phyloP scores from a whole-genome alignment of 2,329 filamentous ascomycete genomes.

The Aspergillus aculeatus region DNA sequence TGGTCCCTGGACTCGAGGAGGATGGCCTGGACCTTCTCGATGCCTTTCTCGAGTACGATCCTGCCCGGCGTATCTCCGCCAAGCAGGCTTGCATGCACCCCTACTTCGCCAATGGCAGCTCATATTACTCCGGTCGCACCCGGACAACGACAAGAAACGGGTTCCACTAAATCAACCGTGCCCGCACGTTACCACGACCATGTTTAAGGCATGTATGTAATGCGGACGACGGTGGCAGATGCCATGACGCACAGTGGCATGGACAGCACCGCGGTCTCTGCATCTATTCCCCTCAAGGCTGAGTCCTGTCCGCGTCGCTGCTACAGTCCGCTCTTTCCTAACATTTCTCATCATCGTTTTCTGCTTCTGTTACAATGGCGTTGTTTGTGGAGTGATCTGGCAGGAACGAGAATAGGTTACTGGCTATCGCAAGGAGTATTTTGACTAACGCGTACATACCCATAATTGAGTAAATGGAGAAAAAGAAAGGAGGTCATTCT shows the following conservation, averaged over 20 bases:
- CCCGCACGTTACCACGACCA: conserved; percentile 10
- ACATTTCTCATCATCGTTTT: conserved; percentile 19
- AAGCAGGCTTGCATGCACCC: conserved; percentile 83
- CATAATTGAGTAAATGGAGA: conserved; percentile 8
- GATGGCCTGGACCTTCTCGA: conserved; percentile 54
- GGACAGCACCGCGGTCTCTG: conserved; percentile 1
- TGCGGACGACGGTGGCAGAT: conserved; percentile 15
- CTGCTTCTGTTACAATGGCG: conserved; percentile 24
- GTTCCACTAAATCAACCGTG: conserved; percentile 35
- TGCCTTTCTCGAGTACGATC: conserved; percentile 79
- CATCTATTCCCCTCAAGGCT: neutral
- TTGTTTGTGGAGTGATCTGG: conserved; percentile 36
- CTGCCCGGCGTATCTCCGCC: conserved; percentile 80
- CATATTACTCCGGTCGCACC: conserved; percentile 48
- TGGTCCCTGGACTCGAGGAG: conserved; percentile 73
- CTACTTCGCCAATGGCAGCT: conserved; percentile 65
- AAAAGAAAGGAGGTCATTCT: neutral
- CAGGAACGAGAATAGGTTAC: conserved; percentile 30
- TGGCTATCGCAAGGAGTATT: conserved; percentile 32
- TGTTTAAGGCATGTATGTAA: conserved; percentile 21
- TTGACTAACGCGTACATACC: conserved; percentile 14
- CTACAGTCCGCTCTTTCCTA: conserved; percentile 12
- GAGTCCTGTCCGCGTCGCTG: conserved; percentile 1
- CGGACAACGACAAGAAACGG: conserved; percentile 30
- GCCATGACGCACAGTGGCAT: neutral